phyloP scores from a whole-genome alignment of 371 early-diverging fungal genomes.

The Lichtheimia ornata region DNA sequence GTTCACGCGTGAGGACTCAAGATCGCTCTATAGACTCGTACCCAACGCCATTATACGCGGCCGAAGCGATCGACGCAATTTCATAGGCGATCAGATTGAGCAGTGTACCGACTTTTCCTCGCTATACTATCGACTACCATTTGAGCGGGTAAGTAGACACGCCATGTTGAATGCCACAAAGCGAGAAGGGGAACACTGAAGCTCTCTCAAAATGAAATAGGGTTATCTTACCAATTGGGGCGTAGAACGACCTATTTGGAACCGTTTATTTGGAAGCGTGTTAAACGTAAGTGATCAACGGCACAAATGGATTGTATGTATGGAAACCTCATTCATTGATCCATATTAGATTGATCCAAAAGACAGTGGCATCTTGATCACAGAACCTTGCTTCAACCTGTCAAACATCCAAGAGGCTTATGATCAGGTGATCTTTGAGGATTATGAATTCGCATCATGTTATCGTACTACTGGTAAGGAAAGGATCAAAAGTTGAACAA shows the following conservation, averaged over 20 bases:
- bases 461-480: conserved; percentile 59
- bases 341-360: conserved; percentile 58
- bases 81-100: conserved; percentile 72
- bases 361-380: conserved; percentile 66
- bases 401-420: conserved; percentile 68
- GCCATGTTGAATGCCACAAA: not conserved
- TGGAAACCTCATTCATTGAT: not conserved
- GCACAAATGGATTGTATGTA: not conserved
- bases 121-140: conserved; percentile 74
- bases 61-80: conserved; percentile 58
- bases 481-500: too few species aligned
- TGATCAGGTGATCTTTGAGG: conserved; percentile 88
- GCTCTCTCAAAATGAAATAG: conserved; percentile 19
- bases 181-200: not conserved
- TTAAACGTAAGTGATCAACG: conserved; percentile 41
- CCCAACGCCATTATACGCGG: conserved; percentile 71
- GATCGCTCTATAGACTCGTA: conserved; percentile 29
- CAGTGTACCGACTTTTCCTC: conserved; percentile 74
- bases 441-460: conserved; percentile 72
- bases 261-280: conserved; percentile 66
- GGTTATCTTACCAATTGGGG: conserved; percentile 82
- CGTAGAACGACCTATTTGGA: conserved; percentile 78
- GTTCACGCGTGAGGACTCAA: not conserved
- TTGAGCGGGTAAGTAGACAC: conserved; percentile 63
- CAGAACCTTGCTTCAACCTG: conserved; percentile 83